Evolutionary conservation across 352 stramenopile species (phyloP).

Genomic region (Globisporangium iwayamae): DNA sequence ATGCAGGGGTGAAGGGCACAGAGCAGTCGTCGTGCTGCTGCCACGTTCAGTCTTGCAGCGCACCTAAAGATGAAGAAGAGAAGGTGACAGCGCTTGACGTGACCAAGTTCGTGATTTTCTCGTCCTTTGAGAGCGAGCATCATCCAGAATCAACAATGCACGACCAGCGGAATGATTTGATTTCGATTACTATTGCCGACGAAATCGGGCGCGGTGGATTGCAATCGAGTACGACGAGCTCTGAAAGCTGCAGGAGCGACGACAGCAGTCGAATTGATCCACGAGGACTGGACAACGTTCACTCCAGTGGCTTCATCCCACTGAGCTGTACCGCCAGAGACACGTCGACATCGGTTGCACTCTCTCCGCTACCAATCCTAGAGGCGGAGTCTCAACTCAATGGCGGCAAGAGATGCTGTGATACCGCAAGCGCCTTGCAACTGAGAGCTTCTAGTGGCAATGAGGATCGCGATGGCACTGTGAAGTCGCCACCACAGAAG

Average conservation of each 20-base stretch:
- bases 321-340: background rate
- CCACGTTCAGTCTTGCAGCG: background rate
- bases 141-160: too few species aligned
- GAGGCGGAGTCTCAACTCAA: background rate
- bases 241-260: background rate
- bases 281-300: background rate
- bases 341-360: background rate
- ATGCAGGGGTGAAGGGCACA: background rate
- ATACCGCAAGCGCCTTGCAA: background rate
- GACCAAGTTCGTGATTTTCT: slow-evolving; percentile 8
- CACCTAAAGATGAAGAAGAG: background rate
- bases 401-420: background rate
- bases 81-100: background rate
- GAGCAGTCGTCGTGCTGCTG: background rate
- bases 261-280: background rate
- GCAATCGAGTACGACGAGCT: background rate
- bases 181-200: background rate
- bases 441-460: background rate
- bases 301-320: background rate
- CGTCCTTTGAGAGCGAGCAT: background rate
- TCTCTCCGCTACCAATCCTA: background rate
- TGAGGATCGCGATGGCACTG: too few species aligned
- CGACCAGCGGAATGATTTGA: slow-evolving; percentile 12
- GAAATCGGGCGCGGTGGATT: background rate
- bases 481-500: background rate